Conservation (phyloP, 1,284 basidiomycete species). For the Ustilago lituana region DNA sequence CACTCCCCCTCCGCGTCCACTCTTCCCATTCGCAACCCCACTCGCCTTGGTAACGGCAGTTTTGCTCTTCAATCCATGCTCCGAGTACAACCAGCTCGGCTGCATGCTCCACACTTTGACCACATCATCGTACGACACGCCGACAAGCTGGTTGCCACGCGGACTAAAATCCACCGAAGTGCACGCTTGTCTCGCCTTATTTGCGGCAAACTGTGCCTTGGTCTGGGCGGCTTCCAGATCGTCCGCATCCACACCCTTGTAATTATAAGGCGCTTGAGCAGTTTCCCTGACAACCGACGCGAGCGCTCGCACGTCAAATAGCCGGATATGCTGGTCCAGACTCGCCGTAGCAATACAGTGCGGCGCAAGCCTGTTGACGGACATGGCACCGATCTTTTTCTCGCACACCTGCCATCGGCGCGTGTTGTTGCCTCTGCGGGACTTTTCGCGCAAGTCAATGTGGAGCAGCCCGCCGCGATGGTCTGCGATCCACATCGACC, state of each 20-base stretch:
- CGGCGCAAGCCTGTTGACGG: slow-evolving; percentile 53
- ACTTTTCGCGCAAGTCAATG: slow-evolving; percentile 55
- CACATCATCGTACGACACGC: slow-evolving; percentile 62
- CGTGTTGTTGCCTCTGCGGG: slow-evolving; percentile 21
- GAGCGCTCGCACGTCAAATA: slow-evolving; percentile 63
- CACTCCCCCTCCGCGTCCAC: slow-evolving; percentile 10
- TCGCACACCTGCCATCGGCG: slow-evolving; percentile 64
- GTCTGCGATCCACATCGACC: slow-evolving; percentile 65
- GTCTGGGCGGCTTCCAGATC: slow-evolving; percentile 36
- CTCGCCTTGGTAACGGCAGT: slow-evolving; percentile 14
- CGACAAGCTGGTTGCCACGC: slow-evolving; percentile 55
- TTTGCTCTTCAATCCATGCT: slow-evolving; percentile 22
- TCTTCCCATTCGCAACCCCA: neutral
- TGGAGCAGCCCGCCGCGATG: slow-evolving; percentile 61
- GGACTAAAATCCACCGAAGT: slow-evolving; percentile 64
- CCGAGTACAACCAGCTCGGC: slow-evolving; percentile 34
- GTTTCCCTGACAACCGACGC: slow-evolving; percentile 34
- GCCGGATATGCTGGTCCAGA: slow-evolving; percentile 60
- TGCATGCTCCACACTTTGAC: slow-evolving; percentile 51
- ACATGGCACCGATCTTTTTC: slow-evolving; percentile 65
- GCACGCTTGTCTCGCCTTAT: slow-evolving; percentile 54
- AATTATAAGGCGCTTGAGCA: slow-evolving; percentile 46
- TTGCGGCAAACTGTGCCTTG: slow-evolving; percentile 43
- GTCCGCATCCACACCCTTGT: slow-evolving; percentile 50
- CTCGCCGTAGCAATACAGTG: slow-evolving; percentile 62